phyloP scores from a whole-genome alignment of 169 alveolate genomes.

The Plasmodium sp. region DNA sequence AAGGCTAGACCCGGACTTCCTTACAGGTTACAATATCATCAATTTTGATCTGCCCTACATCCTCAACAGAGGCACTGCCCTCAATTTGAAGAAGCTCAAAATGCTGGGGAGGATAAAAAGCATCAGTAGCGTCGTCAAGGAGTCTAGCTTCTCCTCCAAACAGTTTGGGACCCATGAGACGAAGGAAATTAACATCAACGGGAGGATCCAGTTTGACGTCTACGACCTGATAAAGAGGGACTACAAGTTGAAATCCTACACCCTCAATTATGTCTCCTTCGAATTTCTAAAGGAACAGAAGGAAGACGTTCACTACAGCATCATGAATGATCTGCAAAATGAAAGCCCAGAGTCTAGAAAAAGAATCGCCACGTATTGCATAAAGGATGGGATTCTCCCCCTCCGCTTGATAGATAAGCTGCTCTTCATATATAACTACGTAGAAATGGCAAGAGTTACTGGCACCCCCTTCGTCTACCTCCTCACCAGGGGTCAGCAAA shows the following conservation, averaged over 20 bases:
- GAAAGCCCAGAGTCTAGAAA: conserved; percentile 97
- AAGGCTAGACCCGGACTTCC: conserved; percentile 95
- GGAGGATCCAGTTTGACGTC: conserved; percentile 98
- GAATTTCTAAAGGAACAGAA: conserved; percentile 97
- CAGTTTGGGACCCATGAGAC: conserved; percentile 95
- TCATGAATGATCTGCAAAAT: conserved; percentile 94
- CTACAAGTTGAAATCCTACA: conserved; percentile 96
- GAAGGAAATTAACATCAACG: conserved; percentile 94
- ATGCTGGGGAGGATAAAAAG: conserved; percentile 88
- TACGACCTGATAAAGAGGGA: conserved; percentile 96
- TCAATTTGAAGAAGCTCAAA: conserved; percentile 88
- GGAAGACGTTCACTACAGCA: conserved; percentile 99
- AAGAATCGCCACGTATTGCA: conserved; percentile 99
- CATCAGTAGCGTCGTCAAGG: conserved; percentile 86
- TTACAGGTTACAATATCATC: conserved; percentile 98
- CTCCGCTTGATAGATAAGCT: conserved; percentile 96
- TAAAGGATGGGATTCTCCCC: conserved; percentile 98
- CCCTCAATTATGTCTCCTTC: conserved; percentile 97
- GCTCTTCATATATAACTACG: conserved; percentile 95
- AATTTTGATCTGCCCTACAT: conserved; percentile 98
- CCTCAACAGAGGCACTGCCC: conserved; percentile 93
- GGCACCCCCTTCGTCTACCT: conserved; percentile 97
- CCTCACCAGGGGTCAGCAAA: conserved; percentile 97
- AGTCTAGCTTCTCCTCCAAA: conserved; percentile 89
- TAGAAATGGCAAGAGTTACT: conserved; percentile 99